Evolutionary conservation across 192 early-diverging fungal genomes (phyloP).

Genomic region (Jimgerdemannia lactiflua): DNA sequence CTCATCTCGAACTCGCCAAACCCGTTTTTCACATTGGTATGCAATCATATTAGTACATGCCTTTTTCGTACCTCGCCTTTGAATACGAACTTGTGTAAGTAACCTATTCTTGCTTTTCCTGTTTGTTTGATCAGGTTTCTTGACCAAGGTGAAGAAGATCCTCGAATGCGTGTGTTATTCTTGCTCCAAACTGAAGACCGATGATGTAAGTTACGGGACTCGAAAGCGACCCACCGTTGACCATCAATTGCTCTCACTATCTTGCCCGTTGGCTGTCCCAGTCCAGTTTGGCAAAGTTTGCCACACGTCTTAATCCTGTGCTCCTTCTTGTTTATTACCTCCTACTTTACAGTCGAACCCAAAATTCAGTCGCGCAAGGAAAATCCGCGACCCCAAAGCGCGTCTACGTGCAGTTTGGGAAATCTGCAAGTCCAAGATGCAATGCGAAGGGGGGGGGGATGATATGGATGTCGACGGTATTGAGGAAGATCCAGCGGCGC

Average conservation of each 20-base stretch:
- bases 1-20: constrained; percentile 92
- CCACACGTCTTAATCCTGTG: too few relatives aligned
- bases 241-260: too few relatives aligned
- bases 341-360: constrained; percentile 48
- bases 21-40: constrained; percentile 94
- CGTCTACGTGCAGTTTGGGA: constrained; percentile 88
- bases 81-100: not conserved
- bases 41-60: not conserved
- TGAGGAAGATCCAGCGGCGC: constrained; percentile 35
- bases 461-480: constrained; percentile 57
- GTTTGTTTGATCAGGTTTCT: constrained; percentile 60
- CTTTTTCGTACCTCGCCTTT: too few relatives aligned
- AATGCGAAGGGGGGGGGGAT: constrained; percentile 70
- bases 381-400: constrained; percentile 62
- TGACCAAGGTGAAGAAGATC: constrained; percentile 94
- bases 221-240: too few relatives aligned
- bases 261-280: too few relatives aligned
- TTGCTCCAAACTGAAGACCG: constrained; percentile 92
- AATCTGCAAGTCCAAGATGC: constrained; percentile 76
- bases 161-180: constrained; percentile 95
- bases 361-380: constrained; percentile 62
- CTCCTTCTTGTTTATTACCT: too few relatives aligned
- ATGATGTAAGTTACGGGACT: constrained; percentile 49
- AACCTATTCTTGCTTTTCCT: constrained; percentile 9
- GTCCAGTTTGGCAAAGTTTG: too few relatives aligned